phyloP scores from a whole-genome alignment of 1,284 basidiomycete species.

The Trametes sp. region DNA sequence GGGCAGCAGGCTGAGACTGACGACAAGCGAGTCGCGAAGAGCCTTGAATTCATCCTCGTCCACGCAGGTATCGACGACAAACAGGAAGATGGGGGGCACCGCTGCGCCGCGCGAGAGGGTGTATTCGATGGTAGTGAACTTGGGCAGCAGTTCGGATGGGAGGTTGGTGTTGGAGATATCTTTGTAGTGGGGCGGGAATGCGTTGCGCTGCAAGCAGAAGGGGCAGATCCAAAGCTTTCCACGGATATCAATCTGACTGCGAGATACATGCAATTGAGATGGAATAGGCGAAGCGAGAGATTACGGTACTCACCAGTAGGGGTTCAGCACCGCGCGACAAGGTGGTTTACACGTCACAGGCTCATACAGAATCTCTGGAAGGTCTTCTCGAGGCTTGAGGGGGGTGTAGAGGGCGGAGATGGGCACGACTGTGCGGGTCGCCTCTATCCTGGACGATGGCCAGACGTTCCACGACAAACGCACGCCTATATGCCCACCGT shows the following conservation, averaged over 20 bases:
- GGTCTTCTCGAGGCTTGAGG: conserved; percentile 92
- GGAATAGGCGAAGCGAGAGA: neutral
- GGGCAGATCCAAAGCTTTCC: conserved; percentile 99
- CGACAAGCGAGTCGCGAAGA: conserved; percentile 90
- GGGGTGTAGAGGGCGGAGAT: conserved; percentile 99
- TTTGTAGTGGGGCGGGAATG: conserved; percentile 99
- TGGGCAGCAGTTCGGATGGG: conserved; percentile 94
- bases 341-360: conserved; percentile 98
- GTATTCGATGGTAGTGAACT: conserved; percentile 99
- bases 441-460: conserved; percentile 97
- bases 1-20: conserved; percentile 92
- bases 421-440: conserved; percentile 96
- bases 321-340: conserved; percentile 97
- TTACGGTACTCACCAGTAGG: conserved; percentile 80
- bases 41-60: conserved; percentile 97
- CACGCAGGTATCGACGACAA: conserved; percentile 97
- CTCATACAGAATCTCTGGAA: conserved; percentile 97
- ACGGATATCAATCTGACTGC: conserved; percentile 96
- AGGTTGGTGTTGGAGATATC: conserved; percentile 98
- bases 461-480: conserved; percentile 98
- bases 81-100: conserved; percentile 96
- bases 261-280: conserved; percentile 9
- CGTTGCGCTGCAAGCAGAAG: conserved; percentile 96
- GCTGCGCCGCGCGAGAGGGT: conserved; percentile 91
- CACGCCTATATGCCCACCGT: conserved; percentile 62